These are phyloP conservation scores for Trichoderma atrobrunneum DNA, from an alignment of 2,329 filamentous ascomycete species.

Conservation along the genomic window DNA sequence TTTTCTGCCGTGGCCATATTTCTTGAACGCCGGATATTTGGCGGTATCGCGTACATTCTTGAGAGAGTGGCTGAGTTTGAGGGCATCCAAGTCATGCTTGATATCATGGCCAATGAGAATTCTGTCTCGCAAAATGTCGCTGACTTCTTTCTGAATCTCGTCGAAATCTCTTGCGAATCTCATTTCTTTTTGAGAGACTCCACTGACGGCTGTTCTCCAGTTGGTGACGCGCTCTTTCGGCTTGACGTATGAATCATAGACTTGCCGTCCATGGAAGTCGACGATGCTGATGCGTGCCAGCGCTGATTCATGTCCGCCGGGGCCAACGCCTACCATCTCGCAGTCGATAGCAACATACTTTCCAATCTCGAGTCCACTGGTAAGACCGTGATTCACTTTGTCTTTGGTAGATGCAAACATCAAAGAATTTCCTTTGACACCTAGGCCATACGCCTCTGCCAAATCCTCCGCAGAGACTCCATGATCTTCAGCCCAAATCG, in stretches of 20 bases:
- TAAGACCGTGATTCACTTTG: conserved; percentile 62
- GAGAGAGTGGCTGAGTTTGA: conserved; percentile 75
- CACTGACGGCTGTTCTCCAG: conserved; percentile 85
- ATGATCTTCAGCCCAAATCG: conserved; percentile 60
- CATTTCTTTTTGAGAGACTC: conserved; percentile 74
- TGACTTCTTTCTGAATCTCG: conserved; percentile 71
- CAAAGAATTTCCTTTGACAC: conserved; percentile 47
- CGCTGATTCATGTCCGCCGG: conserved; percentile 65
- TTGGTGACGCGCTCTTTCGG: conserved; percentile 78
- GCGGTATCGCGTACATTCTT: conserved; percentile 83
- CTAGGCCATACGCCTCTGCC: conserved; percentile 60
- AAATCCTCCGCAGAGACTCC: conserved; percentile 59
- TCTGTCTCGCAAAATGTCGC: conserved; percentile 63
- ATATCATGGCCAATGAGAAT: conserved; percentile 83
- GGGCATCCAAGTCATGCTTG: conserved; percentile 71
- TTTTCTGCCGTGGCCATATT: conserved; percentile 64
- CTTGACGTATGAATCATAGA: conserved; percentile 91
- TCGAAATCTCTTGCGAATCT: conserved; percentile 66
- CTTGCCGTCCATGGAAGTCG: conserved; percentile 86
- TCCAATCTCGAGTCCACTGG: conserved; percentile 64
- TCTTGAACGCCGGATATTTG: conserved; percentile 70
- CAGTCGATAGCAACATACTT: conserved; percentile 95
- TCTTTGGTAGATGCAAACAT: conserved; percentile 47
- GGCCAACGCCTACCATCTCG: conserved; percentile 93
- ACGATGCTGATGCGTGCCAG: conserved; percentile 87